A percentile compares a stretch with the other conserved stretches of the same genome.
These are phyloP conservation scores for Blastobotrys parvus DNA, from an alignment of 805 yeast genomes.

Conservation along the genomic window DNA sequence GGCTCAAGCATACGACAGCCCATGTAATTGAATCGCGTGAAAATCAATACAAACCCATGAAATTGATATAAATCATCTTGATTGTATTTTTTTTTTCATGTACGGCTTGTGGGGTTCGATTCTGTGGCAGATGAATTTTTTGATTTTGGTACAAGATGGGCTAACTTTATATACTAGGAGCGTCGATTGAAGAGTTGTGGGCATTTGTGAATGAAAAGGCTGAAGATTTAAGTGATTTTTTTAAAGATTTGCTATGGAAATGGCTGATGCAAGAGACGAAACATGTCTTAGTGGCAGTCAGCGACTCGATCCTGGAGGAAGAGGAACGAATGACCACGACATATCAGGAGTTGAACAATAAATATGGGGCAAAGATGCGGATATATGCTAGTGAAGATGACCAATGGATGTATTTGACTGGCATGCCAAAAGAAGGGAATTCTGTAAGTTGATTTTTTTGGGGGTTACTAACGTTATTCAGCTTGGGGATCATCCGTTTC, in stretches of 20 bases:
- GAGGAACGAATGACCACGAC: conserved; percentile 9
- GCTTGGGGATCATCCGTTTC: conserved; percentile 32
- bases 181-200: conserved; percentile 23
- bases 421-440: conserved; percentile 23
- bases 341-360: conserved; percentile 6
- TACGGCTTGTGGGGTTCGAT: conserved; percentile 1
- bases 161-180: conserved; percentile 15
- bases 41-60: no score
- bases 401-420: conserved; percentile 31
- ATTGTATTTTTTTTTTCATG: background rate
- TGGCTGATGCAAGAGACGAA: conserved; percentile 20
- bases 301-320: conserved; percentile 3
- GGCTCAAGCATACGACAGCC: no score
- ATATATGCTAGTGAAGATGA: conserved; percentile 25
- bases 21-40: no score
- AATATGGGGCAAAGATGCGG: conserved; percentile 11
- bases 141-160: background rate
- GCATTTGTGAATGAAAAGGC: conserved; percentile 14
- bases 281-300: conserved; percentile 15
- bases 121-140: background rate
- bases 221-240: conserved; percentile 17
- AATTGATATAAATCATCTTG: background rate
- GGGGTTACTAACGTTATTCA: background rate
- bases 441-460: conserved; percentile 8
- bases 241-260: conserved; percentile 19